These are phyloP conservation scores for Arctostaphylos glauca DNA, from an alignment of 148 eudicot species.

Conservation along the genomic window DNA sequence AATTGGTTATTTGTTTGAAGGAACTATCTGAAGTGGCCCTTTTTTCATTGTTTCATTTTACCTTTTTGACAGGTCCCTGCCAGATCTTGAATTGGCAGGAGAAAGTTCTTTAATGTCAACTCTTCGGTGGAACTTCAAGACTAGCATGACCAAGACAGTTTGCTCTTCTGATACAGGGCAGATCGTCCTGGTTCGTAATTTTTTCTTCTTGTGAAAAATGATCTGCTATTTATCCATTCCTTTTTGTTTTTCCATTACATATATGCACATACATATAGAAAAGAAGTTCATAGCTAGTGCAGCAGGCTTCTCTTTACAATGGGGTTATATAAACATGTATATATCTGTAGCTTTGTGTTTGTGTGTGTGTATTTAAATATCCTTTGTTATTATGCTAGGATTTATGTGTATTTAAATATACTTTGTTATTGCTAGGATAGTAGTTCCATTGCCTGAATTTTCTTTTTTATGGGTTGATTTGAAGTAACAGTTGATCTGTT, in stretches of 20 bases:
- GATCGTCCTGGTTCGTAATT: conserved; percentile 66
- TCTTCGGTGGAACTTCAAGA: conserved; percentile 84
- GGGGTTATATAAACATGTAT: background rate
- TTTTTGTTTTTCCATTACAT: background rate
- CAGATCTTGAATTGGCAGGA: conserved; percentile 65
- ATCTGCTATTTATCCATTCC: background rate
- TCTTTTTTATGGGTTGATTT: conserved; percentile 5
- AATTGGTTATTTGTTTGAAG: background rate
- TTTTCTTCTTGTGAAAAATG: conserved; percentile 1
- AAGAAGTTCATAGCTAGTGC: background rate
- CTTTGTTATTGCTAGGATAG: background rate
- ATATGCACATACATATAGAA: background rate
- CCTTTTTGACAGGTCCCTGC: conserved; percentile 59
- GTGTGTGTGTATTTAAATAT: background rate
- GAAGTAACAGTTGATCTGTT: background rate
- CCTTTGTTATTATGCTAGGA: background rate
- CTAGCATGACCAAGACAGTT: conserved; percentile 74
- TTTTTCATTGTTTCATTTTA: background rate
- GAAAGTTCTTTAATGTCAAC: conserved; percentile 60
- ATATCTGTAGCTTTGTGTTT: background rate
- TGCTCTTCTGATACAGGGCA: conserved; percentile 72
- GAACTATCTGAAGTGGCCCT: background rate
- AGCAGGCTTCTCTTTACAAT: background rate
- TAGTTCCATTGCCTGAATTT: background rate
- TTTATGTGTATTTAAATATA: background rate